phyloP scores from a whole-genome alignment of 164 flowering plant species.

The Magnolia changhungtana region DNA sequence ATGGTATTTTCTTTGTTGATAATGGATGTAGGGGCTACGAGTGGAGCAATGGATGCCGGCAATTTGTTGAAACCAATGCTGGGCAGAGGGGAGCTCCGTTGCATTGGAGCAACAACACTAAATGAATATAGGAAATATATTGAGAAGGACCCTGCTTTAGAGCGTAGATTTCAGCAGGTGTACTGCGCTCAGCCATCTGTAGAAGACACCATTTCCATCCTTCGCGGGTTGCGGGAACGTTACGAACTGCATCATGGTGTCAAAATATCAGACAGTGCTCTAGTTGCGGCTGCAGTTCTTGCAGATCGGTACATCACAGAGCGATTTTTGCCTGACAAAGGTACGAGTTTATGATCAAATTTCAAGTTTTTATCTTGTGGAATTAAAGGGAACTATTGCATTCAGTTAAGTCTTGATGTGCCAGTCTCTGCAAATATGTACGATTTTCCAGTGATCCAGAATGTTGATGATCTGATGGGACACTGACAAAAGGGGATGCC shows the following conservation, averaged over 20 bases:
- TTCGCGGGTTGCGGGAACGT: constrained; percentile 89
- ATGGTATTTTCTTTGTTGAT: neutral
- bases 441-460: no score
- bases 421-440: no score
- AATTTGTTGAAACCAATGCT: constrained; percentile 96
- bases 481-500: no score
- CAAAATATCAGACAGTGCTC: constrained; percentile 89
- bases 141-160: constrained; percentile 93
- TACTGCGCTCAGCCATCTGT: constrained; percentile 89
- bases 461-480: no score
- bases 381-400: no score
- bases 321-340: constrained; percentile 95
- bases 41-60: constrained; percentile 98
- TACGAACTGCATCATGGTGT: constrained; percentile 98
- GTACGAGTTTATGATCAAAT: constrained; percentile 24
- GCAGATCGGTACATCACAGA: constrained; percentile 87
- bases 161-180: constrained; percentile 93
- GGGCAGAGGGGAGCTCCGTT: constrained; percentile 91
- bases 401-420: no score
- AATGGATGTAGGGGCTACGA: constrained; percentile 53
- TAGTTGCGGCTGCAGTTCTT: constrained; percentile 87
- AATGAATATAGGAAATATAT: constrained; percentile 91
- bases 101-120: constrained; percentile 93
- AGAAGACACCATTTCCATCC: constrained; percentile 87
- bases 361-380: neutral